phyloP scores from a whole-genome alignment of 306 rosid species.

The Medicago arabica region DNA sequence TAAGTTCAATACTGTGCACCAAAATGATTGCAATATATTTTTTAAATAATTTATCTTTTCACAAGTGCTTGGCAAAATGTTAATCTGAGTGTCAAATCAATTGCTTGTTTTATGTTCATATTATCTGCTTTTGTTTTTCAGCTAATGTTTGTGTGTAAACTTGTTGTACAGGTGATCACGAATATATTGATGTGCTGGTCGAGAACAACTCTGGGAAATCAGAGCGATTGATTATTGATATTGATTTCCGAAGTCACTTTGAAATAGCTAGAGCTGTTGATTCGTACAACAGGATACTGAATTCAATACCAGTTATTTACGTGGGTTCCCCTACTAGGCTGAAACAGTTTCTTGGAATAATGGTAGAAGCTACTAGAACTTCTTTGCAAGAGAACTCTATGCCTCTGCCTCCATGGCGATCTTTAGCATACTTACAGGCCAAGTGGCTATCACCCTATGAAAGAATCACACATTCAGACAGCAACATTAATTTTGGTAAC shows the following conservation, averaged over 20 bases:
- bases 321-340: slow-evolving; percentile 81
- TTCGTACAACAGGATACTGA: slow-evolving; percentile 77
- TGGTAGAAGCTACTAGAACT: slow-evolving; percentile 87
- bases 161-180: slow-evolving; percentile 79
- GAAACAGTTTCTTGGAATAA: slow-evolving; percentile 74
- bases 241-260: slow-evolving; percentile 94
- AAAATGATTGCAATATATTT: neutral
- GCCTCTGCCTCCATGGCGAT: slow-evolving; percentile 99
- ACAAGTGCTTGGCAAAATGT: neutral
- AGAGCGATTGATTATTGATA: slow-evolving; percentile 82
- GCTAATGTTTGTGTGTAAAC: slow-evolving; percentile 34
- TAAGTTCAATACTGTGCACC: neutral
- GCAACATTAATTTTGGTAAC: slow-evolving; percentile 26
- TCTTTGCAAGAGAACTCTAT: slow-evolving; percentile 94
- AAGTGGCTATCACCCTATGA: slow-evolving; percentile 88
- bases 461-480: slow-evolving; percentile 60
- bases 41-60: neutral
- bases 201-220: slow-evolving; percentile 57
- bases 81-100: neutral
- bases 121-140: slow-evolving; percentile 3
- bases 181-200: slow-evolving; percentile 82
- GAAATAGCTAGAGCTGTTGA: slow-evolving; percentile 98
- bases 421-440: slow-evolving; percentile 81
- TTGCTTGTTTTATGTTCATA: neutral
- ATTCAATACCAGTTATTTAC: slow-evolving; percentile 79